Evolutionary conservation across 2,329 filamentous ascomycete species (phyloP).

Genomic region (Colletotrichum siamense): DNA sequence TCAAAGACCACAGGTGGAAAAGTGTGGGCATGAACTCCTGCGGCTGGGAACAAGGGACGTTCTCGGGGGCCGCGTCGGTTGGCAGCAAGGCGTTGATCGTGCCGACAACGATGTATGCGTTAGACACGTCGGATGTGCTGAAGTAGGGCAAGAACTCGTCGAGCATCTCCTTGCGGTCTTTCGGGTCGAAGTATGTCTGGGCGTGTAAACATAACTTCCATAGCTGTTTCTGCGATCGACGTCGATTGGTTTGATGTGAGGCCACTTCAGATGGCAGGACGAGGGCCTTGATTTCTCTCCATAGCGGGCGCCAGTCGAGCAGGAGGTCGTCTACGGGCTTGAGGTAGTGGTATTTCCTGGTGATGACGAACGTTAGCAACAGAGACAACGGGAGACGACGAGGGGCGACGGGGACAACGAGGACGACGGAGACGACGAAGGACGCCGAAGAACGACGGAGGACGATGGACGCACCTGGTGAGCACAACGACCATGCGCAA

Average conservation of each 20-base stretch:
- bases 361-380: not conserved
- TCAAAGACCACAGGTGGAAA: constrained; percentile 95
- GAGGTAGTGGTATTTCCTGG: constrained; percentile 92
- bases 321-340: constrained; percentile 88
- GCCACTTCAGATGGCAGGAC: constrained; percentile 87
- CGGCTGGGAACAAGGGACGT: constrained; percentile 78
- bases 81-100: constrained; percentile 87
- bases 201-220: constrained; percentile 90
- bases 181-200: constrained; percentile 91
- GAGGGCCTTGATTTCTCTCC: constrained; percentile 89
- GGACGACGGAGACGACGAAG: not conserved
- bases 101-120: constrained; percentile 91
- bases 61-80: constrained; percentile 77
- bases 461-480: constrained; percentile 73
- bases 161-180: constrained; percentile 81
- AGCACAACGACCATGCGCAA: constrained; percentile 95
- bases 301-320: constrained; percentile 92
- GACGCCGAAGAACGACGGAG: not conserved
- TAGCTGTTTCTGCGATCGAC: constrained; percentile 67
- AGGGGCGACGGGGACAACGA: not conserved
- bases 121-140: constrained; percentile 89
- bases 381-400: not conserved
- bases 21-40: constrained; percentile 90
- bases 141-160: constrained; percentile 86
- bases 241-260: constrained; percentile 60